Evolutionary conservation across 805 yeast genomes (phyloP).

Genomic region (Pichia cabralensis): DNA sequence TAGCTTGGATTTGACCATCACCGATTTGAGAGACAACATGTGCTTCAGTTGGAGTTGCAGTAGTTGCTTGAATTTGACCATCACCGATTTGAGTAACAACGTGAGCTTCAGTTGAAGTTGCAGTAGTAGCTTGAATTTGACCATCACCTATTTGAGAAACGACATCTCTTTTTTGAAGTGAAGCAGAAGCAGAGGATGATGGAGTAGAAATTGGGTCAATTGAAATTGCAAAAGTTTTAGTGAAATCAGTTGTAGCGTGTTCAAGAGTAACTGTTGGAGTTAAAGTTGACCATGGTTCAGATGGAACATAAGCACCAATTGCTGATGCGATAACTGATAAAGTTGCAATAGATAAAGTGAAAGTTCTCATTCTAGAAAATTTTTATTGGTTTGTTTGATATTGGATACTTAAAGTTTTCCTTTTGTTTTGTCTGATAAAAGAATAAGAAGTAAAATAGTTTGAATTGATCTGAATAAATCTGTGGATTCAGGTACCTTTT

Average conservation of each 20-base stretch:
- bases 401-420: background rate
- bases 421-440: slow-evolving; percentile 4
- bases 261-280: slow-evolving; percentile 47
- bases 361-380: slow-evolving; percentile 9
- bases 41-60: slow-evolving; percentile 29
- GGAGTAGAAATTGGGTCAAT: slow-evolving; percentile 39
- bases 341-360: slow-evolving; percentile 23
- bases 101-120: slow-evolving; percentile 23
- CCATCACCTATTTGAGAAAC: slow-evolving; percentile 44
- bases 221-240: slow-evolving; percentile 60
- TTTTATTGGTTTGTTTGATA: background rate
- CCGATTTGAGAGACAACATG: slow-evolving; percentile 34
- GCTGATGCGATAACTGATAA: slow-evolving; percentile 36
- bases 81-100: slow-evolving; percentile 26
- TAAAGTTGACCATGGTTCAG: slow-evolving; percentile 61
- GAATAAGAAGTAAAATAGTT: background rate
- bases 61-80: slow-evolving; percentile 49
- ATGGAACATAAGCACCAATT: slow-evolving; percentile 52
- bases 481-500: slow-evolving; percentile 2
- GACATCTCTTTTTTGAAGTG: slow-evolving; percentile 22
- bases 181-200: slow-evolving; percentile 8
- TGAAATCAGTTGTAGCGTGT: slow-evolving; percentile 51
- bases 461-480: background rate
- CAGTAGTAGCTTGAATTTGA: slow-evolving; percentile 41
- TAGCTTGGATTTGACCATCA: slow-evolving; percentile 25